Conservation (phyloP, 805 yeast species). For the Saturnispora besseyi region DNA sequence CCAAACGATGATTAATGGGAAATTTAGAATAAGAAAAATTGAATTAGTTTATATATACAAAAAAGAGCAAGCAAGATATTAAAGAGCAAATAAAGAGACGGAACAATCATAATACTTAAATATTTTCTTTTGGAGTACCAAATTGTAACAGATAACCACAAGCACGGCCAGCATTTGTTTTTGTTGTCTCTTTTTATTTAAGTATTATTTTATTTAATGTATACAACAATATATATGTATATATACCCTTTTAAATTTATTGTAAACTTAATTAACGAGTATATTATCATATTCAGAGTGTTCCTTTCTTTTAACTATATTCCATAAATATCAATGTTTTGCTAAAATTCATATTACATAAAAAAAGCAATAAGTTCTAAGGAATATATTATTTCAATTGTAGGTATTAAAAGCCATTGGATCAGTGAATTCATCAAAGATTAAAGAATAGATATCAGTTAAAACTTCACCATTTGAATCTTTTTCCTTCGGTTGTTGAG, state of each 20-base stretch:
- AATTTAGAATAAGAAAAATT: background rate
- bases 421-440: conserved; percentile 37
- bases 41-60: background rate
- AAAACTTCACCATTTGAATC: conserved; percentile 24
- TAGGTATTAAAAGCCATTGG: conserved; percentile 26
- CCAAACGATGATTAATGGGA: background rate
- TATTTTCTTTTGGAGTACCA: background rate
- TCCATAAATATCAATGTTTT: background rate
- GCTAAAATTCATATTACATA: background rate
- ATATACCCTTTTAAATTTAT: background rate
- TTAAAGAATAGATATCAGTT: conserved; percentile 36
- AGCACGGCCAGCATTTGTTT: background rate
- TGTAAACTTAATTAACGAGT: background rate
- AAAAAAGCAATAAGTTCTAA: background rate
- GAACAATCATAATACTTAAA: background rate
- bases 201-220: background rate
- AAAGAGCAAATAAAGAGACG: background rate
- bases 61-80: background rate
- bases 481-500: background rate
- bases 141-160: background rate
- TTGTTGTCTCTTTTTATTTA: background rate
- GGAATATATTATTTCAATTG: conserved; percentile 7
- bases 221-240: background rate
- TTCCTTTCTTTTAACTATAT: background rate
- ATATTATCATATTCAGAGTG: background rate